phyloP scores from a whole-genome alignment of 306 rosid species.

The Vigna radiata region DNA sequence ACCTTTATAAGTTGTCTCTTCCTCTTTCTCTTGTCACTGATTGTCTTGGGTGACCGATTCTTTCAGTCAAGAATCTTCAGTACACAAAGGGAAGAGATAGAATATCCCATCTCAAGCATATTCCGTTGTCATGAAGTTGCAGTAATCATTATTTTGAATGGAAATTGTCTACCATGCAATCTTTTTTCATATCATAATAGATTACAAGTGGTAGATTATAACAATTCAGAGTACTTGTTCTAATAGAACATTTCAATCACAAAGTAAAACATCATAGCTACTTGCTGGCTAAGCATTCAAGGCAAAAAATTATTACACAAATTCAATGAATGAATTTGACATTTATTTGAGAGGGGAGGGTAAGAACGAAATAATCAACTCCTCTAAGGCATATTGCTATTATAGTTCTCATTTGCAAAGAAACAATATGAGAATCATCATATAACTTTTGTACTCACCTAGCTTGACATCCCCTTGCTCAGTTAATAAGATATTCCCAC shows the following conservation, averaged over 20 bases:
- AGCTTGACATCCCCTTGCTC: slow-evolving; percentile 99
- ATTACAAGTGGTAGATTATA: background rate
- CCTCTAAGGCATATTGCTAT: slow-evolving; percentile 15
- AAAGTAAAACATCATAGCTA: slow-evolving; percentile 15
- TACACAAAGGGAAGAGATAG: no score
- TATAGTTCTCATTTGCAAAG: slow-evolving; percentile 16
- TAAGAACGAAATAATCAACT: slow-evolving; percentile 4
- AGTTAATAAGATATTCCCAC: slow-evolving; percentile 95
- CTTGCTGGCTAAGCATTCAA: slow-evolving; percentile 29
- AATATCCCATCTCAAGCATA: no score
- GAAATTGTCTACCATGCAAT: background rate
- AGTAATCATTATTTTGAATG: slow-evolving; percentile 14
- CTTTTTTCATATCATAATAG: slow-evolving; percentile 29
- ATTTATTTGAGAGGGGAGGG: slow-evolving; percentile 2
- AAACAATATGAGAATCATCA: slow-evolving; percentile 33
- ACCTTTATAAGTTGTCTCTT: no score
- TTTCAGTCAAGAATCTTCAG: no score
- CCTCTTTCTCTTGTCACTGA: no score
- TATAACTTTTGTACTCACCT: slow-evolving; percentile 64
- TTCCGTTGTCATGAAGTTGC: background rate
- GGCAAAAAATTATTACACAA: background rate
- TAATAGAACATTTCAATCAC: slow-evolving; percentile 15
- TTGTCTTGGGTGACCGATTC: no score
- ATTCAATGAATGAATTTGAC: slow-evolving; percentile 20
- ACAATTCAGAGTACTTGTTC: slow-evolving; percentile 20